These are phyloP conservation scores for Echinochloa phyllopogon DNA, from an alignment of 176 grass and related monocot genomes.

Conservation along the genomic window DNA sequence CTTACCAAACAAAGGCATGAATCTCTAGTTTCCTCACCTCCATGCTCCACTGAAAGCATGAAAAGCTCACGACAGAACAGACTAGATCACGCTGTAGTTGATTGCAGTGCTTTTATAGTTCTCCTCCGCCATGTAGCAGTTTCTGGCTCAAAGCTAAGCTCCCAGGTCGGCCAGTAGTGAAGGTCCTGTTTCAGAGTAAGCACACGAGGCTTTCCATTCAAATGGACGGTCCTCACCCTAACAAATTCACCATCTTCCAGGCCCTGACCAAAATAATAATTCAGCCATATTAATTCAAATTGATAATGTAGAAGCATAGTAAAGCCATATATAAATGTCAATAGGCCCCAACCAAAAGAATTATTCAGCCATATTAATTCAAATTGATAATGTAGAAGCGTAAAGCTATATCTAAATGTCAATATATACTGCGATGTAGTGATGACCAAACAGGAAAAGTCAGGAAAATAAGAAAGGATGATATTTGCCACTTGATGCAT, in stretches of 20 bases:
- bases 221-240: conserved; percentile 87
- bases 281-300: conserved; percentile 26
- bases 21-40: conserved; percentile 19
- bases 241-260: conserved; percentile 94
- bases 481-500: conserved; percentile 20
- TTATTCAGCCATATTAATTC: conserved; percentile 26
- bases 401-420: background rate
- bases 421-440: background rate
- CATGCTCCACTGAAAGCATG: background rate
- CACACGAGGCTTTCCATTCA: conserved; percentile 96
- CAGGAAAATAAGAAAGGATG: background rate
- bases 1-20: background rate
- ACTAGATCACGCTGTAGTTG: conserved; percentile 36
- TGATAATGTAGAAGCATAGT: conserved; percentile 5
- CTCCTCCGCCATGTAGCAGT: conserved; percentile 81
- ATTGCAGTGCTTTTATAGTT: conserved; percentile 81
- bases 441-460: conserved; percentile 27
- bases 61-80: conserved; percentile 15
- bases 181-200: conserved; percentile 95
- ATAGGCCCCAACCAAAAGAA: conserved; percentile 57
- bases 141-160: conserved; percentile 89
- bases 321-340: background rate
- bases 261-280: conserved; percentile 51
- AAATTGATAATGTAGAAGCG: conserved; percentile 1
- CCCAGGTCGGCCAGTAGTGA: conserved; percentile 99